phyloP scores from a whole-genome alignment of 352 stramenopile species.

The Pelagophyceae sp. region DNA sequence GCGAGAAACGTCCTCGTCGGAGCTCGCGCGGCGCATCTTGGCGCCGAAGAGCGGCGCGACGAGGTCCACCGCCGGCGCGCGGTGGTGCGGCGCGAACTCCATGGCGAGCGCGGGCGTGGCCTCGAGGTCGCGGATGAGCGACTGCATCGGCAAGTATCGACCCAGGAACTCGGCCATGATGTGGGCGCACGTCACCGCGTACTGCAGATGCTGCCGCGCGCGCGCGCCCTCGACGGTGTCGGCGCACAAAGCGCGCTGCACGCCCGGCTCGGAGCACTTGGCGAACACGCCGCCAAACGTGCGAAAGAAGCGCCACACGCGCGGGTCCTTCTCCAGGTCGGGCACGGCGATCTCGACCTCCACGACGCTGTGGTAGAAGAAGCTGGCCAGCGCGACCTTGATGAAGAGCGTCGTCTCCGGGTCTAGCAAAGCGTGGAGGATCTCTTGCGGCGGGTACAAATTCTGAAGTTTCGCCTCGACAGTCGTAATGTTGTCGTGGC shows the following conservation, averaged over 20 bases:
- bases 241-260: constrained; percentile 21
- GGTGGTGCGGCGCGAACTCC: neutral
- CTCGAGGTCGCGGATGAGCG: constrained; percentile 23
- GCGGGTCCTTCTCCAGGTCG: constrained; percentile 20
- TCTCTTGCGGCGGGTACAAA: constrained; percentile 26
- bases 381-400: constrained; percentile 16
- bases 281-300: constrained; percentile 12
- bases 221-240: constrained; percentile 21
- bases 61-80: no score
- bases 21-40: neutral
- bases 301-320: constrained; percentile 26
- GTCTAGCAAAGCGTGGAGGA: constrained; percentile 30
- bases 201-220: constrained; percentile 9
- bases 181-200: constrained; percentile 23
- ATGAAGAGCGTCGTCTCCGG: constrained; percentile 19
- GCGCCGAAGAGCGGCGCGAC: neutral
- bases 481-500: constrained; percentile 34
- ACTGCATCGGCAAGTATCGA: constrained; percentile 17
- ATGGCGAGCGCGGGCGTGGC: neutral
- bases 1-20: no score
- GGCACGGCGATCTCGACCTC: constrained; percentile 34
- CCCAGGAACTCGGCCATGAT: constrained; percentile 28
- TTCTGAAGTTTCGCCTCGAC: constrained; percentile 38
- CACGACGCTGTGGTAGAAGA: constrained; percentile 31
- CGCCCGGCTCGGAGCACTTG: neutral